phyloP scores from a whole-genome alignment of 176 grass and related monocot species.

The Elymus sibiricus region DNA sequence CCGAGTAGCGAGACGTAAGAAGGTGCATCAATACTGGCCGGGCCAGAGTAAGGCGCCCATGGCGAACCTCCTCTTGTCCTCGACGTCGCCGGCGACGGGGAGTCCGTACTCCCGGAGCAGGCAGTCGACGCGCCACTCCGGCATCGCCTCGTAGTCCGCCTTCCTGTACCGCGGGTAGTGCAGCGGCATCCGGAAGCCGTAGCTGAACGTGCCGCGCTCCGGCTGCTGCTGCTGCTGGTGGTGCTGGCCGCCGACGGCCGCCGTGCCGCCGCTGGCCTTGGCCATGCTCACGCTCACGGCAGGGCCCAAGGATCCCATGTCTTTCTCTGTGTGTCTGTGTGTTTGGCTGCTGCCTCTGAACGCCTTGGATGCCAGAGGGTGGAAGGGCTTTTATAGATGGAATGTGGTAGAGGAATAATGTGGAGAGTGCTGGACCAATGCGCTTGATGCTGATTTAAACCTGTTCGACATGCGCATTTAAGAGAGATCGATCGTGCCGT shows the following conservation, averaged over 20 bases:
- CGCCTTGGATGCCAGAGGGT: background rate
- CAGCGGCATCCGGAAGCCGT: conserved; percentile 62
- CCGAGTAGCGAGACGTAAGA: background rate
- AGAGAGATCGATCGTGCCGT: background rate
- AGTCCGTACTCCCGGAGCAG: conserved; percentile 76
- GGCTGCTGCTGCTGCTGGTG: background rate
- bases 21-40: conserved; percentile 28
- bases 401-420: background rate
- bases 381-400: conserved; percentile 25
- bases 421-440: background rate
- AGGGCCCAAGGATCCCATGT: conserved; percentile 44
- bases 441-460: background rate
- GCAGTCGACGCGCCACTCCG: conserved; percentile 74
- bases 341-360: background rate
- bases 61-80: conserved; percentile 60
- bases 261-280: conserved; percentile 19
- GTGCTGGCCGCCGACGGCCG: background rate
- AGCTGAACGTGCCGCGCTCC: conserved; percentile 19
- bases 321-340: background rate
- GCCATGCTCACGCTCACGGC: conserved; percentile 16
- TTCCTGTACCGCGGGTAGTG: conserved; percentile 71
- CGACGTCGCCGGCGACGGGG: conserved; percentile 45
- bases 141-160: conserved; percentile 83
- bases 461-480: background rate
- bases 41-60: conserved; percentile 86